phyloP scores from a whole-genome alignment of 192 early-diverging fungal species.

The Jimgerdemannia lactiflua region DNA sequence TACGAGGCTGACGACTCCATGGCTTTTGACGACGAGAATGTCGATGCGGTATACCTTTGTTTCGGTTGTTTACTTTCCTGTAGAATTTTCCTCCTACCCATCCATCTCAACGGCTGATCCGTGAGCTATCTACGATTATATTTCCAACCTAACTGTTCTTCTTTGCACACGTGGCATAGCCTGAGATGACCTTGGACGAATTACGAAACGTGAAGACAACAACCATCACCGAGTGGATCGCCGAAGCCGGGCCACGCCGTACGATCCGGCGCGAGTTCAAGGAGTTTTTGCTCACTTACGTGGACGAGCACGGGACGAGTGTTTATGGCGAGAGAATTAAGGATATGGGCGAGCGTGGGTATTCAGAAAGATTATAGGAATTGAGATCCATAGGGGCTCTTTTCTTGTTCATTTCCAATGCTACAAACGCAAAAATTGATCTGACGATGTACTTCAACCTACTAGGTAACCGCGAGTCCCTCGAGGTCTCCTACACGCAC shows the following conservation, averaged over 20 bases:
- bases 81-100: too few relatives aligned
- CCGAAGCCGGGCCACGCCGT: constrained; percentile 77
- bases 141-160: background rate
- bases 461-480: constrained; percentile 68
- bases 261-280: constrained; percentile 86
- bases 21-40: constrained; percentile 56
- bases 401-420: background rate
- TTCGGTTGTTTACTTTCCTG: too few relatives aligned
- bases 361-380: background rate
- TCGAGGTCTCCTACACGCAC: constrained; percentile 87
- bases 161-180: constrained; percentile 29
- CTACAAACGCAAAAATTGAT: background rate
- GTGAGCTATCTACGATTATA: constrained; percentile 14
- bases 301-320: constrained; percentile 82
- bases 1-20: constrained; percentile 53
- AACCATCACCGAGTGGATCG: constrained; percentile 82
- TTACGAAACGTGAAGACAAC: constrained; percentile 82
- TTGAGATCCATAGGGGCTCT: too few relatives aligned
- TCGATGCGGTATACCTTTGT: constrained; percentile 24
- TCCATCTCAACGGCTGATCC: too few relatives aligned
- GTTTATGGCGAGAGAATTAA: constrained; percentile 93
- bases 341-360: constrained; percentile 64
- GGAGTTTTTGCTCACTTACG: constrained; percentile 83
- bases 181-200: constrained; percentile 70
- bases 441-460: too few relatives aligned